phyloP scores from a whole-genome alignment of 1,284 basidiomycete genomes.

The Ceratobasidium theobromae region DNA sequence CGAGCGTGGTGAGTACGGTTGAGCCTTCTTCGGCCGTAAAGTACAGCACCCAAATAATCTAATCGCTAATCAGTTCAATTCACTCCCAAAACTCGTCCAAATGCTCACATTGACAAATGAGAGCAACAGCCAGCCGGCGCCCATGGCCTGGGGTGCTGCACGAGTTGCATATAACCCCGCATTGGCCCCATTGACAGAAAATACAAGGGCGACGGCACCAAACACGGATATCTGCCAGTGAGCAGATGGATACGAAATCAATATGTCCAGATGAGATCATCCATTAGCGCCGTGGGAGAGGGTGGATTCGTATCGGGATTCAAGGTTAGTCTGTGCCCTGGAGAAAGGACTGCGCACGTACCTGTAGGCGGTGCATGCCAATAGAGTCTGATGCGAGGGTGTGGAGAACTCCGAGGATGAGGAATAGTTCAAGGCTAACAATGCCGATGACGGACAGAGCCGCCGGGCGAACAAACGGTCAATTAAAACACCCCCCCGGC shows the following conservation, averaged over 20 bases:
- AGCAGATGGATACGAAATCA: constrained; percentile 24
- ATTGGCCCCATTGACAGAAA: constrained; percentile 79
- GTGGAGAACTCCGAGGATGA: constrained; percentile 78
- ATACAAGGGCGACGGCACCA: constrained; percentile 83
- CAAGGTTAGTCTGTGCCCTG: too few relatives aligned
- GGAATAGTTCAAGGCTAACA: constrained; percentile 66
- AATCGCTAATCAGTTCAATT: constrained; percentile 5
- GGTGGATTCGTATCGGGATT: too few relatives aligned
- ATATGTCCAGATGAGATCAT: constrained; percentile 38
- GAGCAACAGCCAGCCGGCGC: constrained; percentile 92
- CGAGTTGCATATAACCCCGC: constrained; percentile 57
- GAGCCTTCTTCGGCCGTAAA: constrained; percentile 96
- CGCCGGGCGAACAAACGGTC: not conserved
- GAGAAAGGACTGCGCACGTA: constrained; percentile 34
- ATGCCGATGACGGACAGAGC: too few relatives aligned
- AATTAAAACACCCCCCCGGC: not conserved
- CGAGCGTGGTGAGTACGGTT: constrained; percentile 78
- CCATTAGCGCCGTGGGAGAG: constrained; percentile 44
- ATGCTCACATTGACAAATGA: constrained; percentile 65
- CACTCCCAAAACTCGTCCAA: not conserved
- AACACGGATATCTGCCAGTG: constrained; percentile 78
- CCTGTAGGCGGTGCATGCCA: constrained; percentile 71
- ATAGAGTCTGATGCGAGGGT: constrained; percentile 84
- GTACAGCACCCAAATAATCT: constrained; percentile 95
- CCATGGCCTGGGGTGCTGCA: constrained; percentile 74